Conservation (phyloP, 192 early-diverging fungal species). For the Backusella sp. region DNA sequence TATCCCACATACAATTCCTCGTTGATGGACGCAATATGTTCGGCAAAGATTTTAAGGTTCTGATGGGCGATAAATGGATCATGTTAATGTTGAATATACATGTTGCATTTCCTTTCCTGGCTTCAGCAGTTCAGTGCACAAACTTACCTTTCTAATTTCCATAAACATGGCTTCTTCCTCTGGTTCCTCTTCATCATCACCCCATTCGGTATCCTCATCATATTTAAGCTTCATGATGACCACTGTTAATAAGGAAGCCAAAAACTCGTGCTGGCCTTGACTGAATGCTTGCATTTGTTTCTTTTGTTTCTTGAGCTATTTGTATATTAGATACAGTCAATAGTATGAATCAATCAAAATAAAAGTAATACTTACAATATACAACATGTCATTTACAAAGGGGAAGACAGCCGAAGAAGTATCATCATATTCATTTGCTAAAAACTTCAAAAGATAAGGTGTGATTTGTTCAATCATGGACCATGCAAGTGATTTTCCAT, state of each 20-base stretch:
- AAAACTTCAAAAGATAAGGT: constrained; percentile 75
- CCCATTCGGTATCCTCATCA: constrained; percentile 79
- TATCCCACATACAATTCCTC: constrained; percentile 55
- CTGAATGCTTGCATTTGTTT: constrained; percentile 42
- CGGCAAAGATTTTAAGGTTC: constrained; percentile 69
- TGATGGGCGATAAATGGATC: constrained; percentile 27
- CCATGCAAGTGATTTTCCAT: constrained; percentile 51
- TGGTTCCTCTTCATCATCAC: constrained; percentile 66
- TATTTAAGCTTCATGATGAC: constrained; percentile 90
- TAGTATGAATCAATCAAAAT: constrained; percentile 21
- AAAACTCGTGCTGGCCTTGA: constrained; percentile 47
- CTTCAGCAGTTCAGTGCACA: too few species aligned
- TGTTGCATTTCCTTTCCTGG: too few species aligned
- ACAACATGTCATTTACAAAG: constrained; percentile 69
- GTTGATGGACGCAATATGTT: constrained; percentile 74
- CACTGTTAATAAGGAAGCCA: constrained; percentile 58
- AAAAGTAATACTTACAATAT: constrained; percentile 55
- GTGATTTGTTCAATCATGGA: constrained; percentile 72
- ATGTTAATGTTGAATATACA: not conserved
- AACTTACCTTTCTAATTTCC: constrained; percentile 63
- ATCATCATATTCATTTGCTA: constrained; percentile 84
- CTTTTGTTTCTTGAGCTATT: constrained; percentile 57
- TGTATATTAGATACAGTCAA: not conserved
- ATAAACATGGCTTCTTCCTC: constrained; percentile 71
- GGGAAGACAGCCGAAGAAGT: constrained; percentile 73